phyloP scores from a whole-genome alignment of 352 stramenopile species.

The Aphanomyces astaci region DNA sequence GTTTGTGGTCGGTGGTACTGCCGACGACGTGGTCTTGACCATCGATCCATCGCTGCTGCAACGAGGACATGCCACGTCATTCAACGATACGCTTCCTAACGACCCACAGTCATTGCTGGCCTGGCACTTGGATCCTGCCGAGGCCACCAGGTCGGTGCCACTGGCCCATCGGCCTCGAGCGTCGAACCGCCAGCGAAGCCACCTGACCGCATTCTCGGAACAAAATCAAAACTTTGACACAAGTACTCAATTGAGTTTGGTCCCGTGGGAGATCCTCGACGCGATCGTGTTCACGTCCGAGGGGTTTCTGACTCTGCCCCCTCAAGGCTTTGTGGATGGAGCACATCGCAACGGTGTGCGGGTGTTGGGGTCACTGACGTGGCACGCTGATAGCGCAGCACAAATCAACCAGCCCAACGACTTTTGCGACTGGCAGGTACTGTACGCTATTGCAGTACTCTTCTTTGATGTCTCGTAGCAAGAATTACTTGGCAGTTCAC shows the following conservation, averaged over 20 bases:
- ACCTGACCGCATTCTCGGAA: not conserved
- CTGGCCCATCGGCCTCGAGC: not conserved
- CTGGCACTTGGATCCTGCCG: not conserved
- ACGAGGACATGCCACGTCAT: not conserved
- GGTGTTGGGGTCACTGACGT: not conserved
- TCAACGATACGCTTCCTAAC: not conserved
- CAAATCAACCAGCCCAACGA: no score
- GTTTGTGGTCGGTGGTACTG: not conserved
- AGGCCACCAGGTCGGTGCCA: not conserved
- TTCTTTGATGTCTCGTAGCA: not conserved
- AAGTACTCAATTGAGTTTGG: not conserved
- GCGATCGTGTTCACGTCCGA: not conserved
- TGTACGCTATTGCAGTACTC: not conserved
- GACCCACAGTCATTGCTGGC: not conserved
- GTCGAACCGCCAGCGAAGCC: not conserved
- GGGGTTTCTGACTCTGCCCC: not conserved
- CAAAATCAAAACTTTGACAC: no score
- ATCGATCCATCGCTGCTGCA: not conserved
- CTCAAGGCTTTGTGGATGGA: conserved; percentile 1
- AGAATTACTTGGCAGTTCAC: not conserved
- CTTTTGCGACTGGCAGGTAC: not conserved
- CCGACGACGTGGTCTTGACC: not conserved
- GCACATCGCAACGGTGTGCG: conserved; percentile 17
- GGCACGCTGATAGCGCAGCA: no score
- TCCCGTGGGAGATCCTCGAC: conserved; percentile 18